Conservation (phyloP, 331 rosid species). For the Stylosanthes scabra region DNA sequence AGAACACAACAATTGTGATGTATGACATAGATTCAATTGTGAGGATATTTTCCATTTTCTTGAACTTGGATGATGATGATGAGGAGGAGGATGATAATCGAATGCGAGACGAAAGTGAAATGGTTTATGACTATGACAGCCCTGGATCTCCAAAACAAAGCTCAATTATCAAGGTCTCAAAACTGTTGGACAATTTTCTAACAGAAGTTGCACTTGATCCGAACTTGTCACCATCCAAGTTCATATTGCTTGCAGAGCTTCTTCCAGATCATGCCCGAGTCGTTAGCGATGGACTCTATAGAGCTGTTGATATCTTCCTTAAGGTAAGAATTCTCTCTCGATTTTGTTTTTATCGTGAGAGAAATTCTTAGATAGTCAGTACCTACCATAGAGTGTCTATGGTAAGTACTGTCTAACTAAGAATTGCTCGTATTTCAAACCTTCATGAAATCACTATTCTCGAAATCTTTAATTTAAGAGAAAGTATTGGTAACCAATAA, state of each 20-base stretch:
- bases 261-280: slow-evolving; percentile 96
- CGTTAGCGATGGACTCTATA: slow-evolving; percentile 85
- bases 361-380: background rate
- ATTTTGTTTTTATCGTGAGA: background rate
- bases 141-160: slow-evolving; percentile 97
- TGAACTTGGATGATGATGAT: slow-evolving; percentile 82
- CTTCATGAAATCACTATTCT: too few relatives aligned
- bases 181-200: slow-evolving; percentile 80
- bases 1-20: slow-evolving; percentile 43
- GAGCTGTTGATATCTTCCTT: slow-evolving; percentile 95
- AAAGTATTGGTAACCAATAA: too few relatives aligned
- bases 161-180: slow-evolving; percentile 93
- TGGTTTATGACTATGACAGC: slow-evolving; percentile 86
- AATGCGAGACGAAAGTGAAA: slow-evolving; percentile 81
- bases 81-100: slow-evolving; percentile 68
- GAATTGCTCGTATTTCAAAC: background rate
- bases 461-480: too few relatives aligned
- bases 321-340: slow-evolving; percentile 60
- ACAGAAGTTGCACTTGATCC: slow-evolving; percentile 95
- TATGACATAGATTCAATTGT: slow-evolving; percentile 84
- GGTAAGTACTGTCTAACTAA: background rate
- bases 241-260: slow-evolving; percentile 80
- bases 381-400: background rate
- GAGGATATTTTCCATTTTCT: slow-evolving; percentile 85
- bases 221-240: slow-evolving; percentile 74